Evolutionary conservation across 2,329 filamentous ascomycete species (phyloP).

Genomic region (Sclerotinia borealis): DNA sequence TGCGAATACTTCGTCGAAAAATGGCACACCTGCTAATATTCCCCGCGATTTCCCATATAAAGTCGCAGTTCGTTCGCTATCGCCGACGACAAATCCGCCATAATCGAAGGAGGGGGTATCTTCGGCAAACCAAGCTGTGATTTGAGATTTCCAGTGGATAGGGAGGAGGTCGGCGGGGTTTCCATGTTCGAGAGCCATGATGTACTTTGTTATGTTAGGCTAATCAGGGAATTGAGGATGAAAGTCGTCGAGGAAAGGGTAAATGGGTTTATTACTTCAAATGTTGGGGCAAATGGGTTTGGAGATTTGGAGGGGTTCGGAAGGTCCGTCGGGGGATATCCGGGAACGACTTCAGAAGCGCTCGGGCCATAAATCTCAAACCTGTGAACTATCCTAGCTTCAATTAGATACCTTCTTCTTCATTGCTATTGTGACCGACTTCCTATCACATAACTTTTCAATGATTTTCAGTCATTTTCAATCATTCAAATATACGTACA

Average conservation of each 20-base stretch:
- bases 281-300: background rate
- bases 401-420: no score
- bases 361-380: background rate
- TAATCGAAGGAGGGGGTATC: constrained; percentile 97
- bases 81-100: constrained; percentile 91
- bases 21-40: constrained; percentile 84
- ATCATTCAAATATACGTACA: no score
- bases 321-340: background rate
- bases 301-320: background rate
- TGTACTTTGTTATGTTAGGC: background rate
- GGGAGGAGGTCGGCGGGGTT: constrained; percentile 71
- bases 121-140: constrained; percentile 85
- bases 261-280: background rate
- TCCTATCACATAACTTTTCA: no score
- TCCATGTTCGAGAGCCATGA: constrained; percentile 41
- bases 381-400: background rate
- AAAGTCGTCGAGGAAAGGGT: background rate
- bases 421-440: no score
- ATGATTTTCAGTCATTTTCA: no score
- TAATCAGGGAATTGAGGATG: background rate
- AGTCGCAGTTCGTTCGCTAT: constrained; percentile 55
- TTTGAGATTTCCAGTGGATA: constrained; percentile 72
- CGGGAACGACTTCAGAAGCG: background rate
- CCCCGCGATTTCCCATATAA: constrained; percentile 68
- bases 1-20: constrained; percentile 88